A percentile compares a stretch with the other conserved stretches of the same genome.
These are phyloP conservation scores for Cryphonectria parasitica DNA, from an alignment of 2,329 filamentous ascomycete species.

Conservation along the genomic window DNA sequence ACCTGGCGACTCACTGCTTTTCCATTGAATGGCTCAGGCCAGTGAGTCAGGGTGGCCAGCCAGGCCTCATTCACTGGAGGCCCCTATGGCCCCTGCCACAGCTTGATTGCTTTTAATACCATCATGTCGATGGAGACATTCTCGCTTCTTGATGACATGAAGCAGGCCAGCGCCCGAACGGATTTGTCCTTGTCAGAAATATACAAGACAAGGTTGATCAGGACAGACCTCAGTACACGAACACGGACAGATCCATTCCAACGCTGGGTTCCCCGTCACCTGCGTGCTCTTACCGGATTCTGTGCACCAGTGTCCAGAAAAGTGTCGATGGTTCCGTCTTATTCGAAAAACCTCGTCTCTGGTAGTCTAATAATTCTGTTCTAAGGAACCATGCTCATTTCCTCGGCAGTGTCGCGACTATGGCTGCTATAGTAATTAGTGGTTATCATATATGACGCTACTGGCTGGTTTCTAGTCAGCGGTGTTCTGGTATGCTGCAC, in stretches of 20 bases:
- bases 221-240: not conserved
- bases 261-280: slow-evolving; percentile 23
- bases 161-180: slow-evolving; percentile 29
- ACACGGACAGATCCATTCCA: slow-evolving; percentile 1
- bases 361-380: slow-evolving; percentile 4
- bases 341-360: not conserved
- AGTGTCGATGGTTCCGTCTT: not conserved
- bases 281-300: slow-evolving; percentile 28
- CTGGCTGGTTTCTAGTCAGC: too few species aligned
- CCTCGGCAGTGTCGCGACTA: too few species aligned
- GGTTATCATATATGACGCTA: too few species aligned
- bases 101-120: slow-evolving; percentile 32
- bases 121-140: slow-evolving; percentile 36
- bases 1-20: too few species aligned
- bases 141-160: slow-evolving; percentile 31
- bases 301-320: slow-evolving; percentile 23
- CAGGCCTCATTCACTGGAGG: too few species aligned
- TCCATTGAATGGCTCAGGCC: too few species aligned
- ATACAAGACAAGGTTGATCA: slow-evolving; percentile 4
- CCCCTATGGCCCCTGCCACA: too few species aligned
- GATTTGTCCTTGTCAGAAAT: not conserved
- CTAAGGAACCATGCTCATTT: not conserved
- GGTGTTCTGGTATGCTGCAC: too few species aligned
- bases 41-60: too few species aligned
- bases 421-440: too few species aligned